A percentile compares a stretch with the other conserved stretches of the same genome.
These are phyloP conservation scores for Haematococcus sp. DNA, from an alignment of 139 green algal species.

Conservation along the genomic window DNA sequence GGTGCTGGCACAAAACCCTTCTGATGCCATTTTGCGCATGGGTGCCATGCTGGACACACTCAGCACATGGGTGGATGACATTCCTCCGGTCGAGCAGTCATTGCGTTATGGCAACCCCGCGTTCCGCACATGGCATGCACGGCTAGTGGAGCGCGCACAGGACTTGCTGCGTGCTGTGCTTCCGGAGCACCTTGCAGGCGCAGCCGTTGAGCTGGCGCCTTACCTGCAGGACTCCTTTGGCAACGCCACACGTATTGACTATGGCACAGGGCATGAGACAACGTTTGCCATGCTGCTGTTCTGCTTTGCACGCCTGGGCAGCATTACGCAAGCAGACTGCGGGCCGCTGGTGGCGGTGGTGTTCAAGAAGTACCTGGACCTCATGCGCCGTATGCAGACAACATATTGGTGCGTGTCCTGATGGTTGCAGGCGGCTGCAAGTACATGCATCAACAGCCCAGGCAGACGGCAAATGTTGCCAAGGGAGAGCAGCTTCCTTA, in stretches of 20 bases:
- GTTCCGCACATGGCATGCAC: slow-evolving; percentile 75
- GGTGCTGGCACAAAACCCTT: slow-evolving; percentile 1
- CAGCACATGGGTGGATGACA: slow-evolving; percentile 70
- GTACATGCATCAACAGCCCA: no score
- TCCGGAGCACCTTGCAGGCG: slow-evolving; percentile 25
- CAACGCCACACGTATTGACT: slow-evolving; percentile 93
- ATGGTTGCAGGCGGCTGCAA: not conserved
- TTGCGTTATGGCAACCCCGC: slow-evolving; percentile 94
- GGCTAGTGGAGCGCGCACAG: slow-evolving; percentile 42
- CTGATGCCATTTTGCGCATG: slow-evolving; percentile 15
- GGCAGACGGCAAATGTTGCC: no score
- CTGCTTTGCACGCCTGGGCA: slow-evolving; percentile 84
- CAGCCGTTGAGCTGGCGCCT: slow-evolving; percentile 69
- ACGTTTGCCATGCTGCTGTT: slow-evolving; percentile 89
- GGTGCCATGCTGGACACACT: slow-evolving; percentile 59
- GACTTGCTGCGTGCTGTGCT: slow-evolving; percentile 50
- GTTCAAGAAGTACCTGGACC: slow-evolving; percentile 73
- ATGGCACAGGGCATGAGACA: slow-evolving; percentile 95
- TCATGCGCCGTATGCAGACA: slow-evolving; percentile 92
- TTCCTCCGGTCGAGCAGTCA: slow-evolving; percentile 72
- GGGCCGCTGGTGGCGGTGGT: slow-evolving; percentile 48
- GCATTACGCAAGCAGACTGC: slow-evolving; percentile 55
- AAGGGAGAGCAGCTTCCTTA: no score
- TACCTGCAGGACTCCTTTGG: slow-evolving; percentile 92
- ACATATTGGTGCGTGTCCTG: slow-evolving; percentile 87